These are phyloP conservation scores for Areca catechu DNA, from an alignment of 176 grass and related monocot genomes.

Conservation along the genomic window DNA sequence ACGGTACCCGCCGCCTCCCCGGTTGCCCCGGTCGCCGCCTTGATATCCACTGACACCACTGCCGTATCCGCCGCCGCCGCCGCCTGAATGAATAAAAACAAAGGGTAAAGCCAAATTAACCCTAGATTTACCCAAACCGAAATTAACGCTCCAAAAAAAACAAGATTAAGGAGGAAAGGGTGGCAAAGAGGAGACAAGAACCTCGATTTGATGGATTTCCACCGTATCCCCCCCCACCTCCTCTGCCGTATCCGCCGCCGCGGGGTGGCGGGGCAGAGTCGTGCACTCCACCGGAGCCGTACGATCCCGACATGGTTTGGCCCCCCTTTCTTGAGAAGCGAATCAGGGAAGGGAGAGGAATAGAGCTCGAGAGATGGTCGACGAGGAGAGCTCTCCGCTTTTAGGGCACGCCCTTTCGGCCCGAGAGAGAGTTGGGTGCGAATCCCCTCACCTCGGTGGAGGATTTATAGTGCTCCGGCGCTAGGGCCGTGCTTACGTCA, in stretches of 20 bases:
- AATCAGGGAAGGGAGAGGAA: neutral
- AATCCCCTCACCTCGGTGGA: too few relatives aligned
- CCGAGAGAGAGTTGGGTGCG: too few relatives aligned
- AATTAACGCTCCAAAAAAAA: too few relatives aligned
- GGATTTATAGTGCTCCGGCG: too few relatives aligned
- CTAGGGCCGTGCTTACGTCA: too few relatives aligned
- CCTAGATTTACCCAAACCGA: too few relatives aligned
- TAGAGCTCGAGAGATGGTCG: neutral
- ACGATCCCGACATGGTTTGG: slow-evolving; percentile 46
- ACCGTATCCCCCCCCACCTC: slow-evolving; percentile 7
- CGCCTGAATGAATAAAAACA: too few relatives aligned
- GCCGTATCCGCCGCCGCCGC: neutral
- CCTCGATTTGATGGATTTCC: too few relatives aligned
- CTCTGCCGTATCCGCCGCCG: slow-evolving; percentile 6
- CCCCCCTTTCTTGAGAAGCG: neutral
- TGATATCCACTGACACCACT: slow-evolving; percentile 21
- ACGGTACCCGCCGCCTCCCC: slow-evolving; percentile 5
- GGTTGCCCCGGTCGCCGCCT: slow-evolving; percentile 1
- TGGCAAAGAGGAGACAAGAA: too few relatives aligned
- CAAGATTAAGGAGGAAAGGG: too few relatives aligned
- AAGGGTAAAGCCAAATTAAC: too few relatives aligned
- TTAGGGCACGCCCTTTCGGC: too few relatives aligned
- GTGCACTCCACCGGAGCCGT: slow-evolving; percentile 49
- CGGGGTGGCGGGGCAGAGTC: slow-evolving; percentile 15
- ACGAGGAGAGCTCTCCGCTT: neutral